Evolutionary conservation across 1,284 basidiomycete species (phyloP), one percentile per base, ranked within the genome.

Genomic region (Boletus sp.): DNA sequence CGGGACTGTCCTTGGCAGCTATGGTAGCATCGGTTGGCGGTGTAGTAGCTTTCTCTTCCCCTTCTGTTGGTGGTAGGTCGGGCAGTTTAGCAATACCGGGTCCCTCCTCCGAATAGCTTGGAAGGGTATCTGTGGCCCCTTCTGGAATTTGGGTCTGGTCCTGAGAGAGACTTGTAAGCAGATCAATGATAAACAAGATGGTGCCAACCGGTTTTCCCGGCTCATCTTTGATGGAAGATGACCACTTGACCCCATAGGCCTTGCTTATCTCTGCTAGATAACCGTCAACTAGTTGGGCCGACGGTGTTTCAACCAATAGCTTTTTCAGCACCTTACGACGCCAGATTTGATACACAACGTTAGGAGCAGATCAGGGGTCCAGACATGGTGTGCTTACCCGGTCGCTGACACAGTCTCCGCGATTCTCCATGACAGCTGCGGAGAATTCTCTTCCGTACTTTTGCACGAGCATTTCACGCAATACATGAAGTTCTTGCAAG

Each of bases 381-480:
- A 57, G 43, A 40, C 51, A 59, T 51, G 33, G 65, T 58, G 17
- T 68, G 78, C 87, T 69, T 79, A 92, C 90, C 67, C 88, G 87
- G 59, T 90, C 87, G 70, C 85, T 89, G 55, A 97, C 94, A 74
- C 89, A 88, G n/a, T 78, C 79, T 67, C 90, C 86, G 52, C 80
- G 82, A 74, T 95, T 95, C 70, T 95, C 94, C 84, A 94, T 92
- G 3, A 90, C 88, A 25, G 82, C 85, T 28, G 85, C 68, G 16
- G 93, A 85, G 70, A 91, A 95, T 27, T 97, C 94, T 25, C 94
- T 84, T 19, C 94, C 93, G 71, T 87, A 96, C 77, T 94, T 97
- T 76, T 95, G 91, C 90, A 97, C 93, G 59, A 99, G 84, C 74
- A 98, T 87, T 72, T 98, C 95, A 47, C 96, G 88, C 44, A 98